Evolutionary conservation across 352 stramenopile species (phyloP).

Genomic region (Pythium grandisporangium): DNA sequence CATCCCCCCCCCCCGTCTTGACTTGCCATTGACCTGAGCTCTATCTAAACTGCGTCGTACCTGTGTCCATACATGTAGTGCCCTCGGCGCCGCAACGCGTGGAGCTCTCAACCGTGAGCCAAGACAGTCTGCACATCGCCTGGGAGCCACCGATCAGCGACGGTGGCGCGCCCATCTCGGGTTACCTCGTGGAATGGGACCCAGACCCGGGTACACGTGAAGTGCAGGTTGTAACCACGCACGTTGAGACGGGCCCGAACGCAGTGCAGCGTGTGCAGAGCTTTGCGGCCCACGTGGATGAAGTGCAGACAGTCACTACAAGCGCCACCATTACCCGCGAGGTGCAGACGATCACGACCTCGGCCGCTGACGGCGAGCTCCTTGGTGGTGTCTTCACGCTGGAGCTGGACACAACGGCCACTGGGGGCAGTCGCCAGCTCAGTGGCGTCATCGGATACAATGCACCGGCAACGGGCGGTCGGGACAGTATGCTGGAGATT

Average conservation of each 20-base stretch:
- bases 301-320: conserved; percentile 84
- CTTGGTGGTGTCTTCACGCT: conserved; percentile 88
- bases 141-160: conserved; percentile 70
- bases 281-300: conserved; percentile 71
- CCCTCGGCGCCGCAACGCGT: conserved; percentile 57
- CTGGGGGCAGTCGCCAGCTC: conserved; percentile 82
- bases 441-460: conserved; percentile 89
- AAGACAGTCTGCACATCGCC: conserved; percentile 54
- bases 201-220: conserved; percentile 82
- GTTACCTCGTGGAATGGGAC: conserved; percentile 89
- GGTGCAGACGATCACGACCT: conserved; percentile 84
- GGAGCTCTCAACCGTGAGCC: conserved; percentile 49
- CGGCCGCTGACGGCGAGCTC: conserved; percentile 68
- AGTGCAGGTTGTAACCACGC: conserved; percentile 81
- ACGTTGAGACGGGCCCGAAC: conserved; percentile 84
- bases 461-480: conserved; percentile 34
- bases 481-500: conserved; percentile 53
- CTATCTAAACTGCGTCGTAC: neutral
- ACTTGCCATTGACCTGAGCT: neutral
- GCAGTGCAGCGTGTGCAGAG: conserved; percentile 92
- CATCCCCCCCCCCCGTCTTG: no score
- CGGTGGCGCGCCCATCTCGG: conserved; percentile 65
- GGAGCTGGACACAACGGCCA: conserved; percentile 82
- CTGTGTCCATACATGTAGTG: conserved; percentile 3
- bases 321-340: conserved; percentile 45